These are phyloP conservation scores for Trichoderma koningiopsis DNA, from an alignment of 2,329 filamentous ascomycete genomes.

Conservation along the genomic window DNA sequence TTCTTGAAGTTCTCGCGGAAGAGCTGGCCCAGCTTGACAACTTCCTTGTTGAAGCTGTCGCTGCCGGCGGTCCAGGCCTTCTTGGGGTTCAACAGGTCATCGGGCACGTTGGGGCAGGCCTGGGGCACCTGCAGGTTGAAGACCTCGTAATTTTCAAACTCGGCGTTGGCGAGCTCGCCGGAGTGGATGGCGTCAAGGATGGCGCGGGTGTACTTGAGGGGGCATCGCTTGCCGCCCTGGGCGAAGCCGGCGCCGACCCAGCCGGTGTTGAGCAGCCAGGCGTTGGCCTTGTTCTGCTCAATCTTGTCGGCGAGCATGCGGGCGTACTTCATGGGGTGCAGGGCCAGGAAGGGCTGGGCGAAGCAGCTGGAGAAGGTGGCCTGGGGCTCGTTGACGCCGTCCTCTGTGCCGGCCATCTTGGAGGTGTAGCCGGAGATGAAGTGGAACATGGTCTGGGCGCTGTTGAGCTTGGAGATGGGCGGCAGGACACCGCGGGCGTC, in stretches of 20 bases:
- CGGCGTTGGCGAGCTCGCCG: conserved; percentile 87
- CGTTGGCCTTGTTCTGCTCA: conserved; percentile 88
- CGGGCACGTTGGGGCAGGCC: conserved; percentile 82
- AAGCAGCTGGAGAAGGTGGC: conserved; percentile 99
- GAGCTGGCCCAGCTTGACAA: conserved; percentile 83
- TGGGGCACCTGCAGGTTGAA: conserved; percentile 98
- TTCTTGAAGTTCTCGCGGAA: conserved; percentile 99
- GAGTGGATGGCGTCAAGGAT: conserved; percentile 98
- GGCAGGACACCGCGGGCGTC: conserved; percentile 96
- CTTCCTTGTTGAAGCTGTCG: conserved; percentile 82
- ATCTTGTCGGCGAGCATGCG: conserved; percentile 99
- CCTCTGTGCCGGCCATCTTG: conserved; percentile 99
- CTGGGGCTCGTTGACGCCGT: conserved; percentile 94
- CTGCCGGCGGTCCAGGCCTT: conserved; percentile 85
- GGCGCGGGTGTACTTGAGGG: conserved; percentile 96
- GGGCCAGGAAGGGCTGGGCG: conserved; percentile 96
- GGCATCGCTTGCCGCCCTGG: conserved; percentile 94
- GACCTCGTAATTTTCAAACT: conserved; percentile 93
- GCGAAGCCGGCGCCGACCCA: conserved; percentile 92
- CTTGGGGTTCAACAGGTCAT: conserved; percentile 91
- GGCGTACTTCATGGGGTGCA: conserved; percentile 99
- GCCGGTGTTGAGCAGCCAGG: conserved; percentile 97
- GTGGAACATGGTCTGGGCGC: conserved; percentile 99
- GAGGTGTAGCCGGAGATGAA: conserved; percentile 99
- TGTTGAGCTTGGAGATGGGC: conserved; percentile 94